Evolutionary conservation across 257 asterid species (phyloP).

Genomic region (Asclepias syriaca): DNA sequence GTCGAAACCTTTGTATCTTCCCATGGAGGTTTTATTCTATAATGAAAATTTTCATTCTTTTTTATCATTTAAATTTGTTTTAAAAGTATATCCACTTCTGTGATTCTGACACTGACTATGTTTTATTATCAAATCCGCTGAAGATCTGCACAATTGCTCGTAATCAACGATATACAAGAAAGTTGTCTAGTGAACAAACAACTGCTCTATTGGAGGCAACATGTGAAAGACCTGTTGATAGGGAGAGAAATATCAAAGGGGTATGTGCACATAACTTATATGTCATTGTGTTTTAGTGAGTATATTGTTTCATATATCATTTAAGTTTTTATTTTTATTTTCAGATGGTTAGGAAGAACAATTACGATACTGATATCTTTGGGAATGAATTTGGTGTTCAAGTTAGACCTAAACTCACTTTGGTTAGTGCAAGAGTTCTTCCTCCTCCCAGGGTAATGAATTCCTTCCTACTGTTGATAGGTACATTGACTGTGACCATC

Average conservation of each 20-base stretch:
- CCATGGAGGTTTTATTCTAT: no score
- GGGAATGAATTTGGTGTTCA: conserved; percentile 53
- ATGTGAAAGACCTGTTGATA: conserved; percentile 35
- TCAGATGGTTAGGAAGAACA: conserved; percentile 41
- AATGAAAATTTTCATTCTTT: no score
- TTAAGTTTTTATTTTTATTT: background rate
- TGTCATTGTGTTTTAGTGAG: no score
- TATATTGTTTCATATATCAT: background rate
- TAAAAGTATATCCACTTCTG: no score
- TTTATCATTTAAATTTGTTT: no score
- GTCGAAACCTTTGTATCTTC: no score
- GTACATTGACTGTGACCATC: background rate
- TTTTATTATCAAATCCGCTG: no score
- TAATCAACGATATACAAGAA: no score
- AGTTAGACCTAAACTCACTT: conserved; percentile 34
- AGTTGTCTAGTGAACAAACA: no score
- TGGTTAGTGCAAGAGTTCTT: conserved; percentile 70
- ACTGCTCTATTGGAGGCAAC: no score
- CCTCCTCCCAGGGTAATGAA: conserved; percentile 57
- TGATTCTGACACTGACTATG: no score
- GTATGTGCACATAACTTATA: conserved; percentile 22
- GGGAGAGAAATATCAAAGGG: conserved; percentile 30
- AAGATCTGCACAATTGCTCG: no score
- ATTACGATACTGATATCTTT: conserved; percentile 28
- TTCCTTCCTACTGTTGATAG: background rate